Evolutionary conservation across 352 stramenopile genomes (phyloP).

Genomic region (Hyaloperonospora brassicae): DNA sequence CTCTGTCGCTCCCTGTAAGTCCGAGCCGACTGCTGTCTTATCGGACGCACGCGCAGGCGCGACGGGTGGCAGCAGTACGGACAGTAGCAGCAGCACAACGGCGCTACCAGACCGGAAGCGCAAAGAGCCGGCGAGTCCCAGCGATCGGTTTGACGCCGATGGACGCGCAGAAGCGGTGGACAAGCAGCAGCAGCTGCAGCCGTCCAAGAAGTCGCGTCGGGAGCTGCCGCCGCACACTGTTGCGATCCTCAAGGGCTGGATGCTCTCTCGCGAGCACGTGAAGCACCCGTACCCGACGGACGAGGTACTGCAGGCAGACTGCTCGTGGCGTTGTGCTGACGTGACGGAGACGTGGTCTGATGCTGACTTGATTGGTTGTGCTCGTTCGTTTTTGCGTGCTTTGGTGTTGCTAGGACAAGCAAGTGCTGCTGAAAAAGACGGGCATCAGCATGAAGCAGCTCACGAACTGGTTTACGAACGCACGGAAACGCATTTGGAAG

Average conservation of each 20-base stretch:
- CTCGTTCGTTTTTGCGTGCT: constrained; percentile 6
- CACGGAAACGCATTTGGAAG: constrained; percentile 85
- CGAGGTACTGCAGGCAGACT: constrained; percentile 31
- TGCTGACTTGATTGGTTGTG: too few species aligned
- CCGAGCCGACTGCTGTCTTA: constrained; percentile 9
- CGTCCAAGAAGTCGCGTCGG: constrained; percentile 67
- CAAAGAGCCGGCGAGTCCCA: constrained; percentile 24
- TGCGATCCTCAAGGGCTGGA: constrained; percentile 83
- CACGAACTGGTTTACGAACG: constrained; percentile 88
- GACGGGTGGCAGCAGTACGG: background rate
- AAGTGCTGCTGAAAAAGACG: constrained; percentile 85
- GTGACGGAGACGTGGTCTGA: too few species aligned
- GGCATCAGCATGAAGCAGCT: constrained; percentile 89
- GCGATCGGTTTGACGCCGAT: constrained; percentile 20
- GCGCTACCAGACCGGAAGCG: constrained; percentile 22
- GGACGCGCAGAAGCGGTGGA: constrained; percentile 20
- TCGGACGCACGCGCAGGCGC: constrained; percentile 12
- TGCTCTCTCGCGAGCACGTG: constrained; percentile 83
- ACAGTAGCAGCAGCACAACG: constrained; percentile 4
- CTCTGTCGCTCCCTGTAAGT: background rate
- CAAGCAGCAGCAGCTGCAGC: constrained; percentile 30
- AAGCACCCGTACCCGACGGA: constrained; percentile 87
- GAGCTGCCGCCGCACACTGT: constrained; percentile 80
- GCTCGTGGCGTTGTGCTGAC: constrained; percentile 5
- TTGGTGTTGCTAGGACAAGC: constrained; percentile 53